These are phyloP conservation scores for Penicillium sp. DNA, from an alignment of 2,329 filamentous ascomycete species.

Conservation along the genomic window DNA sequence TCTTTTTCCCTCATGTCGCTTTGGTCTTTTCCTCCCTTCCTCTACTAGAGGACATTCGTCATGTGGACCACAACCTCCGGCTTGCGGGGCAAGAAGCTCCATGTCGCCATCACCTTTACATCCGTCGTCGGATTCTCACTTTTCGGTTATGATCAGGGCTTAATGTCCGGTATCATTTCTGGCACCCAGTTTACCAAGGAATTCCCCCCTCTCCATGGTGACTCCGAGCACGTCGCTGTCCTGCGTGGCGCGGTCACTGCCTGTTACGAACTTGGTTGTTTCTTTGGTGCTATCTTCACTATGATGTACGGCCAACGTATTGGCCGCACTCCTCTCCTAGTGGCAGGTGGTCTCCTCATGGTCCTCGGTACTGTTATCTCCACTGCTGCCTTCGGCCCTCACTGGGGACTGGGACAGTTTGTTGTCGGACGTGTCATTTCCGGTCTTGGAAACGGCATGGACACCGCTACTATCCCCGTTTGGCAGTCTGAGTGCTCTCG, in stretches of 20 bases:
- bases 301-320: conserved; percentile 29
- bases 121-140: conserved; percentile 53
- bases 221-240: conserved; percentile 33
- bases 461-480: conserved; percentile 41
- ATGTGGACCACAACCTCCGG: conserved; percentile 35
- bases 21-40: neutral
- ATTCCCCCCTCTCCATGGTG: conserved; percentile 21
- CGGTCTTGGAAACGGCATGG: conserved; percentile 38
- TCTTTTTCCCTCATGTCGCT: neutral
- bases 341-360: conserved; percentile 54
- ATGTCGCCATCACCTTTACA: conserved; percentile 27
- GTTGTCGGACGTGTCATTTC: conserved; percentile 39
- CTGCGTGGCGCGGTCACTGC: conserved; percentile 52
- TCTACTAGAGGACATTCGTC: conserved; percentile 3
- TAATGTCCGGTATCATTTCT: conserved; percentile 33
- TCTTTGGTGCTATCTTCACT: conserved; percentile 34
- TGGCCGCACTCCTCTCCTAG: conserved; percentile 45
- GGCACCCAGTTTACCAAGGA: conserved; percentile 25
- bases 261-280: conserved; percentile 52
- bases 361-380: conserved; percentile 33
- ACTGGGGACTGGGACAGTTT: conserved; percentile 41
- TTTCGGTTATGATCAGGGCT: conserved; percentile 38
- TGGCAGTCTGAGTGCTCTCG: conserved; percentile 40
- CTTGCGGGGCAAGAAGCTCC: conserved; percentile 25
- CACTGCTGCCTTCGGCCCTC: conserved; percentile 17